These are phyloP conservation scores for Pholiota adiposa DNA, from an alignment of 1,284 basidiomycete genomes.

Conservation along the genomic window DNA sequence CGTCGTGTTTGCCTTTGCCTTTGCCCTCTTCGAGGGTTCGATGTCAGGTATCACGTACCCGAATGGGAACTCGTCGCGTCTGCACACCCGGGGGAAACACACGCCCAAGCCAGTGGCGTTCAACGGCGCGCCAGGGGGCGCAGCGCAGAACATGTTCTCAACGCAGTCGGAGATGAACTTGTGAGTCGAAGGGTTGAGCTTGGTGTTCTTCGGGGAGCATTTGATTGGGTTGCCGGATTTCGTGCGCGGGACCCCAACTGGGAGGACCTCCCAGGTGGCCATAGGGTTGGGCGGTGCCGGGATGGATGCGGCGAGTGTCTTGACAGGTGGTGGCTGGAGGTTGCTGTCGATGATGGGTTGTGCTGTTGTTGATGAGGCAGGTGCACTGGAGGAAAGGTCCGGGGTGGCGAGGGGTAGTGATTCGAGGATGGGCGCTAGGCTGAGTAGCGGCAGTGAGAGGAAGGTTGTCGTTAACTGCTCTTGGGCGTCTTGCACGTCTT, in stretches of 20 bases:
- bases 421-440: slow-evolving; percentile 11
- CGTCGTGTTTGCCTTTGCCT: slow-evolving; percentile 7
- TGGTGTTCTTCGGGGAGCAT: slow-evolving; percentile 48
- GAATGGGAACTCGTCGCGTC: slow-evolving; percentile 69
- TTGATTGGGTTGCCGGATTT: slow-evolving; percentile 28
- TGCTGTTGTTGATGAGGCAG: not conserved
- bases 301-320: not conserved
- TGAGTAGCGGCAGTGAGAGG: slow-evolving; percentile 8
- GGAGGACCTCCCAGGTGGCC: slow-evolving; percentile 8
- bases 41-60: slow-evolving; percentile 48
- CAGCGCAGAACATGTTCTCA: slow-evolving; percentile 62
- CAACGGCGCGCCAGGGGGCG: slow-evolving; percentile 30
- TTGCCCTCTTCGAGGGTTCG: slow-evolving; percentile 10
- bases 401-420: slow-evolving; percentile 9
- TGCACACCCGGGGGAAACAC: slow-evolving; percentile 54
- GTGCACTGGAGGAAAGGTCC: not conserved
- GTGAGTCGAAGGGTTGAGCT: slow-evolving; percentile 61
- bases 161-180: slow-evolving; percentile 70
- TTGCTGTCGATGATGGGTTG: not conserved
- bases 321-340: not conserved
- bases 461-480: slow-evolving; percentile 14
- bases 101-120: slow-evolving; percentile 37
- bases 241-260: slow-evolving; percentile 20
- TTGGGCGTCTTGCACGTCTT: slow-evolving; percentile 3
- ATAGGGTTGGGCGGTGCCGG: not conserved